Evolutionary conservation across 2,329 filamentous ascomycete species (phyloP).

Genomic region (Aureobasidium sp.): DNA sequence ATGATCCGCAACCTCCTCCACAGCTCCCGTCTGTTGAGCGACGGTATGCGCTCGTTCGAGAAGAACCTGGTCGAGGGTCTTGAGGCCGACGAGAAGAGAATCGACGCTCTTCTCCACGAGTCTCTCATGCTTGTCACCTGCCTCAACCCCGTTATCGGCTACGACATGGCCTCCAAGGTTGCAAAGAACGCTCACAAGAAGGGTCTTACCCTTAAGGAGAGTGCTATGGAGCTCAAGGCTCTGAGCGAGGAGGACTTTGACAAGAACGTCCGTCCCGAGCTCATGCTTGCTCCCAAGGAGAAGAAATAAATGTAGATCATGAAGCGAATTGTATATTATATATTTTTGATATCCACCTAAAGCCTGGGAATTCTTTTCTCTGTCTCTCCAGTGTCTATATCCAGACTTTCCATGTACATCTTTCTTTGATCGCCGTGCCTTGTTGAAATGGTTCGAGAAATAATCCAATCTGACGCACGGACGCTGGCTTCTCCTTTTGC

Average conservation of each 20-base stretch:
- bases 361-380: background rate
- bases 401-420: background rate
- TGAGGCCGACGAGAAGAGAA: slow-evolving; percentile 89
- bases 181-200: slow-evolving; percentile 99
- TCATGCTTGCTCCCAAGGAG: slow-evolving; percentile 84
- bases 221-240: slow-evolving; percentile 86
- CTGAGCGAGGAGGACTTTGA: slow-evolving; percentile 87
- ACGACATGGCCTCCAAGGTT: slow-evolving; percentile 94
- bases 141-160: slow-evolving; percentile 93
- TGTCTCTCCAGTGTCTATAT: background rate
- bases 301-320: slow-evolving; percentile 42
- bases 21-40: slow-evolving; percentile 78
- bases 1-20: slow-evolving; percentile 93
- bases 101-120: slow-evolving; percentile 83
- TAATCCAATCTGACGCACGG: slow-evolving; percentile 6
- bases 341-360: background rate
- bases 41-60: slow-evolving; percentile 93
- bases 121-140: slow-evolving; percentile 97
- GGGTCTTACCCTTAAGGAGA: slow-evolving; percentile 86
- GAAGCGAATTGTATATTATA: slow-evolving; percentile 10
- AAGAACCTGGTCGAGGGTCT: slow-evolving; percentile 85
- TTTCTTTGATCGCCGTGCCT: background rate
- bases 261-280: slow-evolving; percentile 78
- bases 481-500: background rate
- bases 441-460: slow-evolving; percentile 1